phyloP scores from a whole-genome alignment of 148 eudicot genomes.

The Fagopyrum esculentum region DNA sequence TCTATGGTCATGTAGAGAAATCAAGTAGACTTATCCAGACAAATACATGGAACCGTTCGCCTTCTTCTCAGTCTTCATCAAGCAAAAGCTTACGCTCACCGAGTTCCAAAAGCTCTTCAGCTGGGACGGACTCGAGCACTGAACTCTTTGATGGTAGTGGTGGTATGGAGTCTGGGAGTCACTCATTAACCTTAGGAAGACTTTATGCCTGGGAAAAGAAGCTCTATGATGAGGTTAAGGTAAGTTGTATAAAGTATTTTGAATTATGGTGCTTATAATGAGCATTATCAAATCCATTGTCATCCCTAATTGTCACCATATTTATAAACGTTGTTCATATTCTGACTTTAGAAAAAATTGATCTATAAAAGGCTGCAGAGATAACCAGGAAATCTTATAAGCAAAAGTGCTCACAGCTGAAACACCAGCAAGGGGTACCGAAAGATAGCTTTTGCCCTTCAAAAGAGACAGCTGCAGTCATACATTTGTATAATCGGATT shows the following conservation, averaged over 20 bases:
- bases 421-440: conserved; percentile 20
- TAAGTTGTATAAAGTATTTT: conserved; percentile 11
- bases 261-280: too few species aligned
- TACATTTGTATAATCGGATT: conserved; percentile 32
- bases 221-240: conserved; percentile 58
- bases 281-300: neutral
- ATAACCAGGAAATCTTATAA: conserved; percentile 33
- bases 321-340: neutral
- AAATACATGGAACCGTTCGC: conserved; percentile 22
- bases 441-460: conserved; percentile 19
- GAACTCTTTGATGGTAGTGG: conserved; percentile 24
- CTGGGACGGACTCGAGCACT: conserved; percentile 25
- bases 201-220: conserved; percentile 67
- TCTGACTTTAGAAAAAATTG: neutral
- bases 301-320: neutral
- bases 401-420: conserved; percentile 38
- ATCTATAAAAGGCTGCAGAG: conserved; percentile 36
- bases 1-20: conserved; percentile 25
- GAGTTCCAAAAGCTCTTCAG: conserved; percentile 33
- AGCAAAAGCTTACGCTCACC: conserved; percentile 40
- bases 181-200: conserved; percentile 47
- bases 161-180: conserved; percentile 57
- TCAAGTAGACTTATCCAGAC: conserved; percentile 21
- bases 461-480: conserved; percentile 28
- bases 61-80: conserved; percentile 33